phyloP scores from a whole-genome alignment of 306 rosid genomes.

The Acacia acuminata region DNA sequence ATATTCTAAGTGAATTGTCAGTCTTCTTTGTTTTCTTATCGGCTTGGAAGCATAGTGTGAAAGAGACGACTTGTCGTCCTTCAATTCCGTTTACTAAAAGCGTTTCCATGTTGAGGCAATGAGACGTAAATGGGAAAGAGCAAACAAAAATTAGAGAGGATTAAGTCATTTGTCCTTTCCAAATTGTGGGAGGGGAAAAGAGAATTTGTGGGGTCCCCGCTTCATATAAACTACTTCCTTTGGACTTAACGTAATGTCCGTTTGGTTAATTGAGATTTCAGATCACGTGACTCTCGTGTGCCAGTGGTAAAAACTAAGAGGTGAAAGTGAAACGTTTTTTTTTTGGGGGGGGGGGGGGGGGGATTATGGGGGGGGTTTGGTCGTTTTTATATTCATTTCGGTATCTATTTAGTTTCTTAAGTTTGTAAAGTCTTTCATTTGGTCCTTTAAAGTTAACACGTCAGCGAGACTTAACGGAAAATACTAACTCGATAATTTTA shows the following conservation, averaged over 20 bases:
- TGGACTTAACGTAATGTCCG: not conserved
- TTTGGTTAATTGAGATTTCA: not conserved
- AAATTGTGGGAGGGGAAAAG: not conserved
- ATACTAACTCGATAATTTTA: too few relatives aligned
- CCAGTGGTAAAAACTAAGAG: not conserved
- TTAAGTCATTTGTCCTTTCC: not conserved
- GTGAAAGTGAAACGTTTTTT: not conserved
- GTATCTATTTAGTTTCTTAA: too few relatives aligned
- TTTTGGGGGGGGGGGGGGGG: too few relatives aligned
- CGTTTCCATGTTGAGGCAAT: not conserved
- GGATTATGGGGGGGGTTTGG: too few relatives aligned
- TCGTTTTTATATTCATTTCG: too few relatives aligned
- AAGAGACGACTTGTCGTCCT: slow-evolving; percentile 1
- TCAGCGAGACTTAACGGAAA: too few relatives aligned
- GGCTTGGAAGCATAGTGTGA: slow-evolving; percentile 7
- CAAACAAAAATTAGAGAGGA: not conserved
- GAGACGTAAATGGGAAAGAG: not conserved
- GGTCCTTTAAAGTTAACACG: too few relatives aligned
- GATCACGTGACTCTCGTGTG: not conserved
- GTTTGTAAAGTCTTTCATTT: too few relatives aligned
- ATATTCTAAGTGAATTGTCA: not conserved
- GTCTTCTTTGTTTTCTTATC: not conserved
- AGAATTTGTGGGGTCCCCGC: not conserved
- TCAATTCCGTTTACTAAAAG: not conserved
- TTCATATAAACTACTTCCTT: not conserved